Conservation (phyloP, 495 filamentous ascomycete species). For the Lineolata rhizophorae region DNA sequence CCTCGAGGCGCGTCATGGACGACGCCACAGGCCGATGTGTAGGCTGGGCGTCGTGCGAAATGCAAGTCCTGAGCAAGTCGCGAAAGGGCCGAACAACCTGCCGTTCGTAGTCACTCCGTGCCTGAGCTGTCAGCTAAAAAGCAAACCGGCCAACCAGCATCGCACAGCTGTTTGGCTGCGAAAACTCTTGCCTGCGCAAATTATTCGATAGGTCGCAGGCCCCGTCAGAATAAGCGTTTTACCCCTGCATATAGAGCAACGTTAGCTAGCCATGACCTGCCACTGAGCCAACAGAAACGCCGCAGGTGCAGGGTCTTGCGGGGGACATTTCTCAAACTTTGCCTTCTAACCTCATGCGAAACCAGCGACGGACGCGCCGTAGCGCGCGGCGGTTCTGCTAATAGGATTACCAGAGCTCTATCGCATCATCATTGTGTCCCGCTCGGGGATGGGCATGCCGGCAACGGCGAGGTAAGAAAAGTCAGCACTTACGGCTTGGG, state of each 20-base stretch:
- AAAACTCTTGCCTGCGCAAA: too few relatives aligned
- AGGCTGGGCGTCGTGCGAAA: too few relatives aligned
- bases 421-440: constrained; percentile 24
- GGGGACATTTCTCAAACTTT: constrained; percentile 34
- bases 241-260: neutral
- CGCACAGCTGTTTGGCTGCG: too few relatives aligned
- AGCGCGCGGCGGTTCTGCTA: constrained; percentile 30
- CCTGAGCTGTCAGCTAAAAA: too few relatives aligned
- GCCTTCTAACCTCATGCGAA: constrained; percentile 44
- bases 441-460: neutral
- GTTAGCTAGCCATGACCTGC: too few relatives aligned
- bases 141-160: too few relatives aligned
- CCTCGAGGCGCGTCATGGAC: too few relatives aligned
- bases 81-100: too few relatives aligned
- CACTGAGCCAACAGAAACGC: neutral
- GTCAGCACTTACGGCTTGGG: too few relatives aligned
- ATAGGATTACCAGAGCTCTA: constrained; percentile 64
- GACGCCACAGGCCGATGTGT: too few relatives aligned
- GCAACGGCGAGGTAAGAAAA: neutral
- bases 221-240: neutral
- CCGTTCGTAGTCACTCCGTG: too few relatives aligned
- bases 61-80: too few relatives aligned
- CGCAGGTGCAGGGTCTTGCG: neutral
- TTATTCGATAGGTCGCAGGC: neutral
- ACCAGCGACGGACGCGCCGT: constrained; percentile 29